A percentile compares a stretch with the other conserved stretches of the same genome.
Conservation (phyloP, 1,284 basidiomycete species). For the Apiotrichum montevideense region DNA sequence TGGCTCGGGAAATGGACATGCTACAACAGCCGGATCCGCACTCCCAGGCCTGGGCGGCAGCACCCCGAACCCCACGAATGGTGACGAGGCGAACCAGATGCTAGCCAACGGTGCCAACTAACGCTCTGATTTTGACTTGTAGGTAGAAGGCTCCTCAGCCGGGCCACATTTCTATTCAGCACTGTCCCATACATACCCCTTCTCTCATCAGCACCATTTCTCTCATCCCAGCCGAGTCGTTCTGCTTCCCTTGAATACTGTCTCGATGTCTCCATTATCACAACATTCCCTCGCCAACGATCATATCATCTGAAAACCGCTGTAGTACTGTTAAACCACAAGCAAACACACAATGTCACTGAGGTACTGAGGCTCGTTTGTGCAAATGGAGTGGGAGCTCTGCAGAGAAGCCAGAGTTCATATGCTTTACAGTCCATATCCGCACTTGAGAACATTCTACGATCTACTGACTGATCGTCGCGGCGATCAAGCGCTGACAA, state of each 20-base stretch:
- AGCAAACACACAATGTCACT: not conserved
- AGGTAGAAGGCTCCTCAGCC: too few relatives aligned
- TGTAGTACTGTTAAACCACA: not conserved
- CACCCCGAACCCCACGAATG: constrained; percentile 35
- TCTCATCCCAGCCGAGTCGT: not conserved
- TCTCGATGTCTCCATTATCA: not conserved
- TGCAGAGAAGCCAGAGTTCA: too few relatives aligned
- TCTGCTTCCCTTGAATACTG: not conserved
- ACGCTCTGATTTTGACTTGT: not conserved
- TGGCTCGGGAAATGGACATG: not conserved
- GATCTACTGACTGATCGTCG: too few relatives aligned
- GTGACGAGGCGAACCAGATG: constrained; percentile 12
- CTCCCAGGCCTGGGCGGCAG: constrained; percentile 33
- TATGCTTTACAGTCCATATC: too few relatives aligned
- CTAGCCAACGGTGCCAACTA: constrained; percentile 6
- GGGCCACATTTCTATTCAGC: too few relatives aligned
- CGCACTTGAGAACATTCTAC: too few relatives aligned
- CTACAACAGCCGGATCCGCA: constrained; percentile 20
- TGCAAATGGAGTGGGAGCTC: too few relatives aligned
- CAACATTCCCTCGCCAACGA: not conserved
- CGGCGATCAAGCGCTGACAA: too few relatives aligned
- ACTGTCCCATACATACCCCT: not conserved
- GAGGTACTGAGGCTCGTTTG: too few relatives aligned
- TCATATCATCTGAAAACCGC: not conserved
- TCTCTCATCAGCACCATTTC: not conserved